Evolutionary conservation across 495 filamentous ascomycete genomes (phyloP).

Genomic region (Hyaloscypha variabilis): DNA sequence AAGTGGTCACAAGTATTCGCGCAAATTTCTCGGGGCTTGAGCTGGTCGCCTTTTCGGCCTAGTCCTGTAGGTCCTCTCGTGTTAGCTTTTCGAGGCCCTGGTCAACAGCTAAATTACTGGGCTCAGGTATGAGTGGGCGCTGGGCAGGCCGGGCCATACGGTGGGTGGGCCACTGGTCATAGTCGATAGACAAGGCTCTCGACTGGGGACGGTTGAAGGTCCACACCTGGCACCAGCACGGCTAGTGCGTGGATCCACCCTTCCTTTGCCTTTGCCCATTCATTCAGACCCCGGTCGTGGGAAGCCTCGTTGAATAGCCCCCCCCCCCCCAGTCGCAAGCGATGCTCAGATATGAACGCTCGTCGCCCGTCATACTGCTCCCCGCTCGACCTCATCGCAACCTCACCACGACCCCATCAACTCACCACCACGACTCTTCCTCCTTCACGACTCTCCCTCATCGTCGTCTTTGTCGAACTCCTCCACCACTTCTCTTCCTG

Average conservation of each 20-base stretch:
- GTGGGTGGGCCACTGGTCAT: no score
- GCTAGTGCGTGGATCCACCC: no score
- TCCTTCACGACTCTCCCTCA: constrained; percentile 27
- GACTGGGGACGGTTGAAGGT: neutral
- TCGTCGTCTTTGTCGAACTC: constrained; percentile 28
- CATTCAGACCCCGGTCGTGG: neutral
- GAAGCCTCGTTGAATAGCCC: neutral
- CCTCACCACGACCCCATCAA: constrained; percentile 5
- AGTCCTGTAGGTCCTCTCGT: neutral
- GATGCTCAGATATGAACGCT: neutral
- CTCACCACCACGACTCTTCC: constrained; percentile 8
- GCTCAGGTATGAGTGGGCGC: neutral
- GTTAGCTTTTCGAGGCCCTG: neutral
- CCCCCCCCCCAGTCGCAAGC: neutral
- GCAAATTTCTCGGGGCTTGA: neutral
- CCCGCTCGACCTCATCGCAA: constrained; percentile 8
- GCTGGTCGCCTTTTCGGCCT: neutral
- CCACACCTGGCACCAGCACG: neutral
- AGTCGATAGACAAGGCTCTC: no score
- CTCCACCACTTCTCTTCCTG: constrained; percentile 15
- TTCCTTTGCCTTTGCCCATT: neutral
- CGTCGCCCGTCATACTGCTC: neutral
- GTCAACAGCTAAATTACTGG: neutral
- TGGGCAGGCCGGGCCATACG: no score
- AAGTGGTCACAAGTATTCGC: constrained; percentile 1